A percentile compares a stretch with the other conserved stretches of the same genome.
phyloP scores from a whole-genome alignment of 371 early-diverging fungal genomes.

The Mortierella sp. region DNA sequence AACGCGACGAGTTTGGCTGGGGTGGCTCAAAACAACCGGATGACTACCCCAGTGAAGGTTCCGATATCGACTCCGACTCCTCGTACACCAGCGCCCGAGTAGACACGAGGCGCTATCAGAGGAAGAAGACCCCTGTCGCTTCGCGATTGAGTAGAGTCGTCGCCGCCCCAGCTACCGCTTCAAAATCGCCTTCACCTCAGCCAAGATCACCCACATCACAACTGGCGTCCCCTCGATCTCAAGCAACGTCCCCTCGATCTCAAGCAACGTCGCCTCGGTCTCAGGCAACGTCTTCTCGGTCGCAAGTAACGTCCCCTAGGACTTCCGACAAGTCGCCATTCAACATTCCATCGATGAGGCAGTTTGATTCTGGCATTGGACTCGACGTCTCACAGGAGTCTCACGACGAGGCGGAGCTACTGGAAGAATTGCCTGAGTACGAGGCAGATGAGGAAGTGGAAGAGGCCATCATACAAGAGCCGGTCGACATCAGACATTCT shows the following conservation, averaged over 20 bases:
- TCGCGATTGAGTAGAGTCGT: neutral
- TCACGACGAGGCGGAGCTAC: slow-evolving; percentile 8
- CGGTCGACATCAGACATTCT: neutral
- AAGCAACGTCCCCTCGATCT: neutral
- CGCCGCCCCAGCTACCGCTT: slow-evolving; percentile 4
- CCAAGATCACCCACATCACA: slow-evolving; percentile 1
- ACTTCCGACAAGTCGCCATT: slow-evolving; percentile 9
- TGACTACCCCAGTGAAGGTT: slow-evolving; percentile 3
- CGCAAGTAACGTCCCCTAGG: neutral
- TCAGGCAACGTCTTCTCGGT: neutral
- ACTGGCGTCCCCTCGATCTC: neutral
- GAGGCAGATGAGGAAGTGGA: slow-evolving; percentile 1
- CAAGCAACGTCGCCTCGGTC: slow-evolving; percentile 10
- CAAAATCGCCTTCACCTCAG: neutral
- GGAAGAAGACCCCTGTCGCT: neutral
- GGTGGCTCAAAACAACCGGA: slow-evolving; percentile 20
- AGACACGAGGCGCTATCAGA: neutral
- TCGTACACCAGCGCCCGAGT: slow-evolving; percentile 35
- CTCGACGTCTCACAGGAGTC: slow-evolving; percentile 21
- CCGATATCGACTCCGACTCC: slow-evolving; percentile 11
- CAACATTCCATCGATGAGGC: slow-evolving; percentile 32
- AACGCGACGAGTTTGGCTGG: slow-evolving; percentile 42
- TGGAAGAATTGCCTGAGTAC: neutral
- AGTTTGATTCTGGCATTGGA: slow-evolving; percentile 44
- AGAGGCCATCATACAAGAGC: neutral